A percentile compares a stretch with the other conserved stretches of the same genome.
Evolutionary conservation across 306 rosid genomes (phyloP).

Genomic region (Fagus crenata): DNA sequence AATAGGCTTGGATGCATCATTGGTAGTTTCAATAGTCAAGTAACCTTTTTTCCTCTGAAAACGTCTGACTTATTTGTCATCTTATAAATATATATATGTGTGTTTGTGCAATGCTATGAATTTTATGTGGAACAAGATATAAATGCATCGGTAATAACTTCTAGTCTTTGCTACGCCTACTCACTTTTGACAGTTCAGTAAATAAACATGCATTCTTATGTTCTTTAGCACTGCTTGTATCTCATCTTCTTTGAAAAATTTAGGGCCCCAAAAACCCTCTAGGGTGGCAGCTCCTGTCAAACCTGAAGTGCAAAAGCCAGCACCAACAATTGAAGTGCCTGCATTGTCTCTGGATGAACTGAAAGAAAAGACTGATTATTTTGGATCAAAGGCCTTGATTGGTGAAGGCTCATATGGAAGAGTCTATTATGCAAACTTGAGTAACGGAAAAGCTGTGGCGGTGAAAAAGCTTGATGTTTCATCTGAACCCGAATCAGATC

Average conservation of each 20-base stretch:
- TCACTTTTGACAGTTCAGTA: slow-evolving; percentile 6
- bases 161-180: neutral
- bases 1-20: no score
- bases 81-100: neutral
- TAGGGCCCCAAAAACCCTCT: slow-evolving; percentile 66
- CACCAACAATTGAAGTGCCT: slow-evolving; percentile 93
- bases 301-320: slow-evolving; percentile 69
- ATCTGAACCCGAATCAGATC: slow-evolving; percentile 82
- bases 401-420: slow-evolving; percentile 99
- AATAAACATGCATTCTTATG: slow-evolving; percentile 14
- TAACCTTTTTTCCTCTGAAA: neutral
- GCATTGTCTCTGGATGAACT: slow-evolving; percentile 85
- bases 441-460: slow-evolving; percentile 75
- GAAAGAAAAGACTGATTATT: slow-evolving; percentile 93
- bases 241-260: slow-evolving; percentile 28
- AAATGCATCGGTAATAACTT: neutral
- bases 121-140: neutral
- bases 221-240: slow-evolving; percentile 15
- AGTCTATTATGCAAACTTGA: slow-evolving; percentile 83
- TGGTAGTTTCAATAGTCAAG: no score
- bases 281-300: slow-evolving; percentile 60
- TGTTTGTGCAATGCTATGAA: neutral
- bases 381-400: slow-evolving; percentile 92
- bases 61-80: neutral
- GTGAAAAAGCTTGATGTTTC: slow-evolving; percentile 97